These are phyloP conservation scores for Wickerhamomyces ciferrii DNA, from an alignment of 805 yeast genomes.

Conservation along the genomic window DNA sequence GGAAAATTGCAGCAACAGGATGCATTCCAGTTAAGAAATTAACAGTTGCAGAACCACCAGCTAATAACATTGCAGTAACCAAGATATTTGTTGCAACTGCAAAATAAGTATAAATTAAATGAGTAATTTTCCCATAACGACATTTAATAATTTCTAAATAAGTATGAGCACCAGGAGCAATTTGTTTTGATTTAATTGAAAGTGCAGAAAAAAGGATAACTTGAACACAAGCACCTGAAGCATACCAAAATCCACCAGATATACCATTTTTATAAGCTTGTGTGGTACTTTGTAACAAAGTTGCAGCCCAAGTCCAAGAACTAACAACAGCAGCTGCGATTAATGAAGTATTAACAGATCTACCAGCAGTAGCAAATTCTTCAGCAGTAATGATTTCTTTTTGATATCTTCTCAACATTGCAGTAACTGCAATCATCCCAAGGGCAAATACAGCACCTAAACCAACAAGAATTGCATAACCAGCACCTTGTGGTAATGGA, in stretches of 20 bases:
- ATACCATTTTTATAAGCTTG: constrained; percentile 78
- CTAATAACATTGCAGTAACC: constrained; percentile 87
- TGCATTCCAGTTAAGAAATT: constrained; percentile 78
- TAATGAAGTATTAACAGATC: constrained; percentile 79
- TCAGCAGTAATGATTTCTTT: constrained; percentile 87
- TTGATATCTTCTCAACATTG: constrained; percentile 69
- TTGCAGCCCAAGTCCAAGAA: constrained; percentile 94
- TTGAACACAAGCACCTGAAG: constrained; percentile 89
- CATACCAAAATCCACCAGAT: constrained; percentile 64
- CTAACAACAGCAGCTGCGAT: constrained; percentile 89
- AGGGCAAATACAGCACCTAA: constrained; percentile 74
- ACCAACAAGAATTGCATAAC: constrained; percentile 85
- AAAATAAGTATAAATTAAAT: constrained; percentile 65
- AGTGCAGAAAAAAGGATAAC: constrained; percentile 79
- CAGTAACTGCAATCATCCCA: constrained; percentile 77
- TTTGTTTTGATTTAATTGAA: constrained; percentile 83
- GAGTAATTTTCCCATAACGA: constrained; percentile 77
- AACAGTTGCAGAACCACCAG: constrained; percentile 87
- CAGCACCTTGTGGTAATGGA: constrained; percentile 64
- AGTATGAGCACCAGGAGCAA: constrained; percentile 91
- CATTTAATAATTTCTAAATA: constrained; percentile 79
- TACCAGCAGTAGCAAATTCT: constrained; percentile 90
- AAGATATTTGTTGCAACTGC: constrained; percentile 84
- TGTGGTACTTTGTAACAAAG: constrained; percentile 68
- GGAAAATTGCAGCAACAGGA: constrained; percentile 74